Evolutionary conservation across 2,329 filamentous ascomycete species (phyloP).

Genomic region (Tolypocladium guangdongense): DNA sequence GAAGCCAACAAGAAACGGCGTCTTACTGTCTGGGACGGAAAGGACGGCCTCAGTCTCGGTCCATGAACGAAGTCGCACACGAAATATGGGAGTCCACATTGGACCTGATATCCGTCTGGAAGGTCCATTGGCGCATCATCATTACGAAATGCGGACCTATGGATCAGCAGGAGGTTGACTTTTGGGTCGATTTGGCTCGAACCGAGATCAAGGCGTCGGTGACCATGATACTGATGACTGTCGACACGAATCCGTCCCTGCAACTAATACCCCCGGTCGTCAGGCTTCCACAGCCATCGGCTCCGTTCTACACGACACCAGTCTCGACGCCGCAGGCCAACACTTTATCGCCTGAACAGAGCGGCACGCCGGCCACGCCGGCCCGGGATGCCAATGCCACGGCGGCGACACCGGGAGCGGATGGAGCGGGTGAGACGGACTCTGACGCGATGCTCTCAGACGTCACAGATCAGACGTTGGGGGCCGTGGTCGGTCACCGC

Average conservation of each 20-base stretch:
- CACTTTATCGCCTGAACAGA: constrained; percentile 51
- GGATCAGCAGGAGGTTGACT: constrained; percentile 52
- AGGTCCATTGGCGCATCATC: constrained; percentile 67
- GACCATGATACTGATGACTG: constrained; percentile 49
- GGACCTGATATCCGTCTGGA: constrained; percentile 58
- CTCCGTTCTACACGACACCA: constrained; percentile 48
- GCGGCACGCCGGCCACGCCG: constrained; percentile 38
- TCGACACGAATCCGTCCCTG: constrained; percentile 54
- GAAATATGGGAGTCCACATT: constrained; percentile 73
- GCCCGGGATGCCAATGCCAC: constrained; percentile 24
- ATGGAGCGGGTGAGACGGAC: constrained; percentile 29
- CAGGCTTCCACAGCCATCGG: constrained; percentile 33
- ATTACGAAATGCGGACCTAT: constrained; percentile 62
- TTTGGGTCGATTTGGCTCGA: constrained; percentile 43
- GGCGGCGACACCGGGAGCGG: constrained; percentile 35
- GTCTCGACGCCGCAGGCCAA: constrained; percentile 55
- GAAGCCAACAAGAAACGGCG: constrained; percentile 59
- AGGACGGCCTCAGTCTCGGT: constrained; percentile 36
- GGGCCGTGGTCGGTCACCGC: constrained; percentile 56
- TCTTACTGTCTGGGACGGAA: constrained; percentile 62
- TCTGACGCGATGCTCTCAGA: constrained; percentile 60
- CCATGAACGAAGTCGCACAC: constrained; percentile 52
- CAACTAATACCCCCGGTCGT: constrained; percentile 47
- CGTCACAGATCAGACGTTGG: constrained; percentile 65
- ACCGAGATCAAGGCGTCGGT: constrained; percentile 39